A percentile compares a stretch with the other conserved stretches of the same genome.
These are phyloP conservation scores for Hanseniaspora thailandica DNA, from an alignment of 805 yeast species.

Conservation along the genomic window DNA sequence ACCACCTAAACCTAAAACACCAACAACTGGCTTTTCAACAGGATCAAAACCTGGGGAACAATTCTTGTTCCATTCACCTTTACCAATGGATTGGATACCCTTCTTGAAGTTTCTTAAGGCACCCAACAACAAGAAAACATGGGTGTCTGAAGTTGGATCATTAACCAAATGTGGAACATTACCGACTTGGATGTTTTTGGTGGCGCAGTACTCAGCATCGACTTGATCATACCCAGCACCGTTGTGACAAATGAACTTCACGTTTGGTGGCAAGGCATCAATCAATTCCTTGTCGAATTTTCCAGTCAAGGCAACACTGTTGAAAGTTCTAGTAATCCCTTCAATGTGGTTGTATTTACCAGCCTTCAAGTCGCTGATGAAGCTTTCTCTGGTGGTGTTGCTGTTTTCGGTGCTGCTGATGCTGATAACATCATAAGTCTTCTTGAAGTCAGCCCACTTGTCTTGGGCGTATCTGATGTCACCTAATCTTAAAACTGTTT, in stretches of 20 bases:
- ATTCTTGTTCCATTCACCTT: slow-evolving; percentile 53
- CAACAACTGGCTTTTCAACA: slow-evolving; percentile 53
- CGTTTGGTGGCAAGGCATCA: slow-evolving; percentile 40
- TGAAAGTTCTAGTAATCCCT: slow-evolving; percentile 42
- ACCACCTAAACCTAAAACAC: slow-evolving; percentile 81
- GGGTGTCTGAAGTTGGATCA: slow-evolving; percentile 61
- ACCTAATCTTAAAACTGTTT: slow-evolving; percentile 58
- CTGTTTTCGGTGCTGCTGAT: slow-evolving; percentile 19
- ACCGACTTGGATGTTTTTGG: slow-evolving; percentile 48
- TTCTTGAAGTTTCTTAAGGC: slow-evolving; percentile 56
- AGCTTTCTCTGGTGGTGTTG: slow-evolving; percentile 28
- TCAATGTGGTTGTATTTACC: slow-evolving; percentile 27
- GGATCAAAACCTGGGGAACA: slow-evolving; percentile 63
- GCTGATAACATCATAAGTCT: slow-evolving; percentile 39
- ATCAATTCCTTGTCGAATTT: slow-evolving; percentile 53
- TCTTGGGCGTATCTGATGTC: slow-evolving; percentile 45
- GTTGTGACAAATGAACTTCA: slow-evolving; percentile 44
- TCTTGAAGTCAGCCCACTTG: slow-evolving; percentile 50
- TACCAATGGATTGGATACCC: slow-evolving; percentile 42
- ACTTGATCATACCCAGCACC: slow-evolving; percentile 76
- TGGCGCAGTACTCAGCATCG: slow-evolving; percentile 42
- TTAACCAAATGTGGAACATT: slow-evolving; percentile 58
- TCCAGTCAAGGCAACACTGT: slow-evolving; percentile 44
- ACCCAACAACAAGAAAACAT: slow-evolving; percentile 49
- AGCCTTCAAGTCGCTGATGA: slow-evolving; percentile 24